Evolutionary conservation across 768 basidiomycete species (phyloP).

Genomic region (Mycena filopes): DNA sequence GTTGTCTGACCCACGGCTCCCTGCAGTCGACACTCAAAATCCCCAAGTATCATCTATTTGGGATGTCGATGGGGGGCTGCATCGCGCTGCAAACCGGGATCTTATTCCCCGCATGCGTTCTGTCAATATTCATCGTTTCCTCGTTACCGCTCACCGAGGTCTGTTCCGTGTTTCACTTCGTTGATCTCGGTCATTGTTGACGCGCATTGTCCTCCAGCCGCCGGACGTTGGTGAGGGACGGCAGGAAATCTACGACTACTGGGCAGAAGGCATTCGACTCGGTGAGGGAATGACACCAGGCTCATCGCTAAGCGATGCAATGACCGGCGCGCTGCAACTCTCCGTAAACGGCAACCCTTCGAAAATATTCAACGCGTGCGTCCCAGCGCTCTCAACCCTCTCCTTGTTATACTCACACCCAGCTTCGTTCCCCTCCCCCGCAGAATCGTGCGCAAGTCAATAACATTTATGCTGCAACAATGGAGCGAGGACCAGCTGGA

Average conservation of each 20-base stretch:
- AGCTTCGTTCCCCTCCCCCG: neutral
- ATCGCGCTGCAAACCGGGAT: slow-evolving; percentile 31
- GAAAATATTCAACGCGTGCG: slow-evolving; percentile 21
- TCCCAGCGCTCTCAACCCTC: neutral
- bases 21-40: slow-evolving; percentile 28
- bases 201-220: too few relatives aligned
- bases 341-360: slow-evolving; percentile 19
- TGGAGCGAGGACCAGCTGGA: slow-evolving; percentile 15
- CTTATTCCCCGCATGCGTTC: slow-evolving; percentile 21
- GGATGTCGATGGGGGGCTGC: slow-evolving; percentile 35
- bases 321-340: slow-evolving; percentile 26
- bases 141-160: slow-evolving; percentile 32
- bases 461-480: neutral
- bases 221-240: slow-evolving; percentile 31
- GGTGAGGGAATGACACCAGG: neutral
- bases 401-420: neutral
- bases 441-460: slow-evolving; percentile 14
- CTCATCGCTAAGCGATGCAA: slow-evolving; percentile 14
- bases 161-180: neutral
- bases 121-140: slow-evolving; percentile 29
- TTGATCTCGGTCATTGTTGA: too few relatives aligned
- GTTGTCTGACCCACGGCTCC: neutral
- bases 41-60: slow-evolving; percentile 30
- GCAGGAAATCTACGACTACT: slow-evolving; percentile 32
- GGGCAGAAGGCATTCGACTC: slow-evolving; percentile 24